Evolutionary conservation across 208 protist genomes (phyloP).

Genomic region (Crithidia brevicula): DNA sequence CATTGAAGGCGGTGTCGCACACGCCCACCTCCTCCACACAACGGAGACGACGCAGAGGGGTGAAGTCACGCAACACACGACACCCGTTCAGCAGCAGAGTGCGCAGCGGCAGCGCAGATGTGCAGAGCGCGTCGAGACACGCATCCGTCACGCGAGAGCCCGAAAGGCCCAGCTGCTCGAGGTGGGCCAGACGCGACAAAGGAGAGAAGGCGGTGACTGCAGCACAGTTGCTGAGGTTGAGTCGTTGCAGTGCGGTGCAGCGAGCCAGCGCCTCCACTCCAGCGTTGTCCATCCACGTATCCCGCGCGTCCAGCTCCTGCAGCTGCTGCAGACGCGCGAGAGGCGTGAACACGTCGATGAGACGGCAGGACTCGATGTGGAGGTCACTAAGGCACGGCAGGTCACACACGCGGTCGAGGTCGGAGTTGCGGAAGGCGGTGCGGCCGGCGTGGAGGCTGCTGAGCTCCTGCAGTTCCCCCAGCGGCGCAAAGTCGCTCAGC

Average conservation of each 20-base stretch:
- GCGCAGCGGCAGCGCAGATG: constrained; percentile 12
- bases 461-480: constrained; percentile 18
- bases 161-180: constrained; percentile 27
- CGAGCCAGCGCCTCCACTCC: constrained; percentile 16
- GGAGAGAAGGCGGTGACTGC: constrained; percentile 13
- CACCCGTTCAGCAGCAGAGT: constrained; percentile 29
- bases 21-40: constrained; percentile 22
- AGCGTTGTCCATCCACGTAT: constrained; percentile 23
- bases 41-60: constrained; percentile 8
- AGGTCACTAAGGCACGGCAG: constrained; percentile 25
- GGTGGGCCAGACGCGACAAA: constrained; percentile 12
- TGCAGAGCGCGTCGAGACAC: constrained; percentile 17
- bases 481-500: constrained; percentile 23
- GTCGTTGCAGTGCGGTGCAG: constrained; percentile 18
- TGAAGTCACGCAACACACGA: constrained; percentile 25
- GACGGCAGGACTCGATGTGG: constrained; percentile 26
- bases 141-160: constrained; percentile 12
- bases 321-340: constrained; percentile 8
- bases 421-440: constrained; percentile 26
- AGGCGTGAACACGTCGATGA: constrained; percentile 20
- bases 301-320: constrained; percentile 14
- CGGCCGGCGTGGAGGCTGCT: constrained; percentile 16
- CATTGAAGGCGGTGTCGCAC: constrained; percentile 30
- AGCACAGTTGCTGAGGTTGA: constrained; percentile 24
- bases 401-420: constrained; percentile 23